Base-by-base conservation (phyloP, 306 rosid genomes). In the Gastrolobium bilobum region DNA sequence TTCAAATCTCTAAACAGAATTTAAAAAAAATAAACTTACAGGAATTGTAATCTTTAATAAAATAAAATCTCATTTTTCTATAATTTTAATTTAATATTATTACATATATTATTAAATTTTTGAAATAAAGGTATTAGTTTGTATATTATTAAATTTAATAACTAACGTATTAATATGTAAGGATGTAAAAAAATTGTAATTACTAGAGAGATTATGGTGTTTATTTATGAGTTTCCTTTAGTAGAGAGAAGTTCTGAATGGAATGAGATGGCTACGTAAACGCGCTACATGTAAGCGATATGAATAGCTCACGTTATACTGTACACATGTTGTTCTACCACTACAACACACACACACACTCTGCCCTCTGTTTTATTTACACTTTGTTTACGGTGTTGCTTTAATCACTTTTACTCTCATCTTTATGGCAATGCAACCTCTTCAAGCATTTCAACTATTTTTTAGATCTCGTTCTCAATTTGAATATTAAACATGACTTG, bases 241-340 rank as follows among this genome's bases (percentile, higher is more conserved):
- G 57, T 70, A 1, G 0, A 3, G 0, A 9, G 13, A 29, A 10
- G 44, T 56, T 34, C 60, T 59, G 61, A 34, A 53, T 33, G 31
- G 31, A 77, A 68, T 84, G 11, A 68, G 8, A 30, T 34, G 47
- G 78, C 42, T 43, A n/a, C 10, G 34, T 58, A 26, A 68, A 86
- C 91, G 89, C 89, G 85, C 88, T 67, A 68, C 58, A 10, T n/a
- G 43, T 68, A 77, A 81, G 80, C 57, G 59, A 51, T 62, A 30
- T 4, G 67, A 34, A 42, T 39, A 51, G 39, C 39, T 54, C 66
- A 40, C 11, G 53, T 31, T 29, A 38, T 29, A 38, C 73, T 31
- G 53, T 63, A 30, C 68, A 30, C 77, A 37, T 38, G 66, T 54
- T n/a, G 35, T 48, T 51, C 15, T 42, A 26, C 51, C 0, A 10